These are phyloP conservation scores for Eudorina sp. DNA, from an alignment of 139 green algal genomes.

Conservation along the genomic window DNA sequence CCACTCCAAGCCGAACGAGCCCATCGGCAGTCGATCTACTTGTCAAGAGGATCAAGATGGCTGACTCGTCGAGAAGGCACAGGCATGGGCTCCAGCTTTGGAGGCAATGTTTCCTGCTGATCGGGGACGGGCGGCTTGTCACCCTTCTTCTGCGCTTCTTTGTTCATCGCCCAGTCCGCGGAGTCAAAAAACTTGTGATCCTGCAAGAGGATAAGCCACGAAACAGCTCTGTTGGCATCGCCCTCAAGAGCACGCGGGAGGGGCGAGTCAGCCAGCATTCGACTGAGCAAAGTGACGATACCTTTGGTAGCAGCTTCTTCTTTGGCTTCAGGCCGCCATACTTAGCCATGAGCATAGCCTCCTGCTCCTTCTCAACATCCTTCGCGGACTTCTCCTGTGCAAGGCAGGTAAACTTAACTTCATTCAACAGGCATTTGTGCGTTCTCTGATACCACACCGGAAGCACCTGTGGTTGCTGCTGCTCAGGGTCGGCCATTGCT, in stretches of 20 bases:
- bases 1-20: neutral
- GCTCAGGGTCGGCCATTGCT: slow-evolving; percentile 14
- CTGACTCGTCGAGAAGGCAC: slow-evolving; percentile 63
- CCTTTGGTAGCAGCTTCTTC: slow-evolving; percentile 80
- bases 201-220: no score
- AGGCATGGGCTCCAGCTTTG: slow-evolving; percentile 76
- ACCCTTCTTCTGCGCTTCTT: slow-evolving; percentile 67
- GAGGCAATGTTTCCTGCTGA: slow-evolving; percentile 64
- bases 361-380: slow-evolving; percentile 77
- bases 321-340: slow-evolving; percentile 84
- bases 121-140: slow-evolving; percentile 40
- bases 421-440: neutral
- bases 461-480: slow-evolving; percentile 21
- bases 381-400: slow-evolving; percentile 55
- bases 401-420: neutral
- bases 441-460: neutral
- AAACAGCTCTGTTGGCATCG: no score
- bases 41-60: slow-evolving; percentile 66
- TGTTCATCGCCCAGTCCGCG: slow-evolving; percentile 84
- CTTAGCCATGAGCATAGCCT: slow-evolving; percentile 74
- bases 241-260: no score
- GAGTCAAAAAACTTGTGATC: slow-evolving; percentile 88
- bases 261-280: no score
- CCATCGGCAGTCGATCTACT: neutral
- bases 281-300: no score